A percentile compares a stretch with the other conserved stretches of the same genome.
Conservation (phyloP, 768 basidiomycete species). For the Collybia nuda region DNA sequence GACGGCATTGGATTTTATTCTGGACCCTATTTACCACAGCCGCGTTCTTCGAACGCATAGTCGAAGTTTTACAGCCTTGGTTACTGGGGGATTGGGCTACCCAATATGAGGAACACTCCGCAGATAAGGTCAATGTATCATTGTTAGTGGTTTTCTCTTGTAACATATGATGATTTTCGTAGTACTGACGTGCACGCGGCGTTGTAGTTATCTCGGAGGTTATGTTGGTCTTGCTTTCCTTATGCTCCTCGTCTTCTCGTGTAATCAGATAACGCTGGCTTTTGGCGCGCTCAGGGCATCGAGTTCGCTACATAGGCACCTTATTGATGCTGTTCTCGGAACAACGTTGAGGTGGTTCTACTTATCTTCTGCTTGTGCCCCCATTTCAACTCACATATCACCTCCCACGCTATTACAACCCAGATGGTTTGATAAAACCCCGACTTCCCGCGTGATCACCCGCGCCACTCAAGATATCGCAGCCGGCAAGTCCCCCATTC, state of each 20-base stretch:
- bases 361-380: constrained; percentile 3
- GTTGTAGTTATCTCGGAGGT: constrained; percentile 22
- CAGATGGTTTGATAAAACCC: constrained; percentile 51
- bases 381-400: no score
- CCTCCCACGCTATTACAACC: not conserved
- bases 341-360: constrained; percentile 55
- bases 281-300: constrained; percentile 54
- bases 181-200: constrained; percentile 29
- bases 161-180: not conserved
- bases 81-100: constrained; percentile 45
- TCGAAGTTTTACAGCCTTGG: constrained; percentile 36
- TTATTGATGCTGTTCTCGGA: constrained; percentile 54
- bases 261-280: constrained; percentile 37
- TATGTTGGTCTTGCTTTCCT: constrained; percentile 27
- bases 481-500: constrained; percentile 17
- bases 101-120: constrained; percentile 33
- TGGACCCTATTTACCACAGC: constrained; percentile 23
- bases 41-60: constrained; percentile 19
- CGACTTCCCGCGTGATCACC: constrained; percentile 55
- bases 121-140: constrained; percentile 30
- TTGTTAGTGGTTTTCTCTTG: constrained; percentile 27
- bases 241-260: constrained; percentile 27
- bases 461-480: constrained; percentile 69
- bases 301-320: constrained; percentile 46
- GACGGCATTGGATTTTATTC: constrained; percentile 31